These are phyloP conservation scores for Vaccinium darrowii DNA, from an alignment of 148 eudicot species.

Conservation along the genomic window DNA sequence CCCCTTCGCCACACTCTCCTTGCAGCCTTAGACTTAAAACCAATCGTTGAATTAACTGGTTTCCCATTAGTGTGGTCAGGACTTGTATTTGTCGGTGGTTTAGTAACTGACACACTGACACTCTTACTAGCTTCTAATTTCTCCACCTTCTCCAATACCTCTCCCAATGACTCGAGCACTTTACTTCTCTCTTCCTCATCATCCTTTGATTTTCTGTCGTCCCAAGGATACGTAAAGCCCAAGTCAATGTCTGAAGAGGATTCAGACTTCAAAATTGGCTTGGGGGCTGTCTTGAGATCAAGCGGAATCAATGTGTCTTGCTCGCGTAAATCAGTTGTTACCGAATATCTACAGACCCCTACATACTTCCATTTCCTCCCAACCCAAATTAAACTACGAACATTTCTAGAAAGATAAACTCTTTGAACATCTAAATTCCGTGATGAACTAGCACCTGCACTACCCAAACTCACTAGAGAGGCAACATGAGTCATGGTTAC, in stretches of 20 bases:
- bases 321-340: conserved; percentile 68
- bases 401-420: conserved; percentile 49
- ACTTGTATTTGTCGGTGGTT: conserved; percentile 34
- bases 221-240: conserved; percentile 33
- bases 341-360: conserved; percentile 72
- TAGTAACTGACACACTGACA: conserved; percentile 40
- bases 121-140: conserved; percentile 60
- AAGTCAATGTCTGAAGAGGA: conserved; percentile 20
- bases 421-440: conserved; percentile 51
- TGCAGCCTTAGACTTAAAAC: conserved; percentile 42
- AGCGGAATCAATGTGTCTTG: conserved; percentile 66
- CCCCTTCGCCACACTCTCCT: conserved; percentile 96
- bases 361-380: conserved; percentile 65
- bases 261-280: conserved; percentile 56
- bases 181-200: conserved; percentile 59
- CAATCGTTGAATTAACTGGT: conserved; percentile 31
- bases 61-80: conserved; percentile 47
- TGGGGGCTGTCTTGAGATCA: conserved; percentile 72
- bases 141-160: conserved; percentile 85
- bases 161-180: conserved; percentile 81
- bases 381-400: conserved; percentile 45
- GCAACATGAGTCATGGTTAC: conserved; percentile 70
- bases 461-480: conserved; percentile 87
- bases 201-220: conserved; percentile 27
- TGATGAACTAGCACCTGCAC: conserved; percentile 51